A percentile compares a stretch with the other conserved stretches of the same genome.
phyloP scores from a whole-genome alignment of 2,329 filamentous ascomycete species.

The Onygenales sp. region DNA sequence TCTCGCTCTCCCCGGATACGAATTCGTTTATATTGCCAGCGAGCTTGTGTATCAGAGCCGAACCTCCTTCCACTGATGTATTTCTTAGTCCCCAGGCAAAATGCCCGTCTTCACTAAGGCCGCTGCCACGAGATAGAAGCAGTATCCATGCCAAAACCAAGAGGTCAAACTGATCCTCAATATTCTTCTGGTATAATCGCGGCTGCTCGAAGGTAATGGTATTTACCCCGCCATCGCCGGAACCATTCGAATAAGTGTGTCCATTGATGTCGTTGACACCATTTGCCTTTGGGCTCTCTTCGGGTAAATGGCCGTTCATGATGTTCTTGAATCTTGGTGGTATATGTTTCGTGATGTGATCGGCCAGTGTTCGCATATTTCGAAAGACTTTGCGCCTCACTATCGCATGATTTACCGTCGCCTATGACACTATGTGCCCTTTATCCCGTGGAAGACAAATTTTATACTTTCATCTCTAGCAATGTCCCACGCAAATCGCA shows the following conservation, averaged over 20 bases:
- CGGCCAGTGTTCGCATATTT: not conserved
- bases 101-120: constrained; percentile 7
- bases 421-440: not conserved
- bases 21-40: constrained; percentile 4
- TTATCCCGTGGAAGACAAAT: not conserved
- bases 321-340: not conserved
- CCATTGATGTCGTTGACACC: not conserved
- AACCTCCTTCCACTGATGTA: not conserved
- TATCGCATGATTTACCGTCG: too few species aligned
- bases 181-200: not conserved
- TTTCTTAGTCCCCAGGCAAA: constrained; percentile 3
- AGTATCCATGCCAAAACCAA: constrained; percentile 9
- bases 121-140: constrained; percentile 7
- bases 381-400: too few species aligned
- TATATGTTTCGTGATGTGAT: not conserved
- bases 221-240: not conserved
- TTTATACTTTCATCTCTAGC: not conserved
- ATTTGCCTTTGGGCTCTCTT: not conserved
- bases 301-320: not conserved
- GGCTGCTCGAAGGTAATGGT: not conserved
- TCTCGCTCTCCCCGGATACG: constrained; percentile 2
- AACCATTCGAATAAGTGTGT: not conserved
- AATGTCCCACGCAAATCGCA: not conserved
- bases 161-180: constrained; percentile 5
- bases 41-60: not conserved